phyloP scores from a whole-genome alignment of 2,329 filamentous ascomycete species.

The Trichoderma sp. region DNA sequence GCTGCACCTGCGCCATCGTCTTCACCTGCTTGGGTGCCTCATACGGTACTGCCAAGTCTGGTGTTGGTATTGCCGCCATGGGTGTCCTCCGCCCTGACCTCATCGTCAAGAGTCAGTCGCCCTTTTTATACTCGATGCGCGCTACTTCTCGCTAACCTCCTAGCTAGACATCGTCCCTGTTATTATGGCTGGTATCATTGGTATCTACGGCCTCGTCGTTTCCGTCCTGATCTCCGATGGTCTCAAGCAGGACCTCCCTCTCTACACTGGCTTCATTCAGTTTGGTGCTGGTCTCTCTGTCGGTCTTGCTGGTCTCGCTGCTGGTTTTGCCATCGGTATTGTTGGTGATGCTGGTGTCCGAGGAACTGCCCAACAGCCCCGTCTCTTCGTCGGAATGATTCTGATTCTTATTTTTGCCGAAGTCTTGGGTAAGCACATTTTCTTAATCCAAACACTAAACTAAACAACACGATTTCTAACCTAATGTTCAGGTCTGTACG shows the following conservation, averaged over 20 bases:
- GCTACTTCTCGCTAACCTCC: not conserved
- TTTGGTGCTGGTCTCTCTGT: conserved; percentile 44
- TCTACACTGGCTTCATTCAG: conserved; percentile 44
- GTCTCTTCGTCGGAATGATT: conserved; percentile 46
- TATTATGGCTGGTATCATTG: conserved; percentile 99
- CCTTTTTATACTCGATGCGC: not conserved
- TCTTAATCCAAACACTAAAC: not conserved
- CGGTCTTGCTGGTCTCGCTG: conserved; percentile 44
- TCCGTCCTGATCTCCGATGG: conserved; percentile 44
- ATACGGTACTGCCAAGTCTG: conserved; percentile 44
- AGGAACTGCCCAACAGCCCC: conserved; percentile 46
- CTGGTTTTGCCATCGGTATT: conserved; percentile 47
- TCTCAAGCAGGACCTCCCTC: conserved; percentile 41
- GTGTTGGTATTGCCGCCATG: conserved; percentile 42
- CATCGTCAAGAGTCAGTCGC: conserved; percentile 38
- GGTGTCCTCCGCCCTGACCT: conserved; percentile 45
- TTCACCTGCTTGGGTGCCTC: conserved; percentile 50
- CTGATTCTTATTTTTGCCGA: conserved; percentile 57
- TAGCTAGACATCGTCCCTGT: conserved; percentile 90
- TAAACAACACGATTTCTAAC: conserved; percentile 25
- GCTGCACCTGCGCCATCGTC: conserved; percentile 45
- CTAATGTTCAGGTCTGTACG: conserved; percentile 76
- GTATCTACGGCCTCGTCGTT: conserved; percentile 54
- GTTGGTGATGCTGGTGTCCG: conserved; percentile 47
- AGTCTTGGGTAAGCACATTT: conserved; percentile 74